These are phyloP conservation scores for Daldinia concentrica DNA, from an alignment of 495 filamentous ascomycete genomes.

Conservation along the genomic window DNA sequence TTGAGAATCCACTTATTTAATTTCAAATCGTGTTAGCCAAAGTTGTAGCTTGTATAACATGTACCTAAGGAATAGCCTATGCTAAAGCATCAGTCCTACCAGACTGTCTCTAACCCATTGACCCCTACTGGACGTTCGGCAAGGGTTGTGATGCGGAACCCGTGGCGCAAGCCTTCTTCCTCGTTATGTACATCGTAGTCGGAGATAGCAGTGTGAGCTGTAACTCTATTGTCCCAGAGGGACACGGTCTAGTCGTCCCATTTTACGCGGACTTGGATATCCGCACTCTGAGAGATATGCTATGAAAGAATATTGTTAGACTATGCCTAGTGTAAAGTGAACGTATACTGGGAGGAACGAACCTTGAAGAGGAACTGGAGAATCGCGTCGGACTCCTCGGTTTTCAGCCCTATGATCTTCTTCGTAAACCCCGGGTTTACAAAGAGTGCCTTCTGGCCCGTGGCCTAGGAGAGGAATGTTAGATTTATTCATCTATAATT, in stretches of 20 bases:
- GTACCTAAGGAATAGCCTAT: not conserved
- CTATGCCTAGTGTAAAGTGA: not conserved
- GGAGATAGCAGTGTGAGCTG: constrained; percentile 63
- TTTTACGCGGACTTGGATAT: constrained; percentile 74
- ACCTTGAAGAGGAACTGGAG: constrained; percentile 72
- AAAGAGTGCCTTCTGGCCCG: constrained; percentile 82
- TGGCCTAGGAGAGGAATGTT: constrained; percentile 54
- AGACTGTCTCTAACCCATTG: constrained; percentile 53
- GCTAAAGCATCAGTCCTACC: constrained; percentile 30
- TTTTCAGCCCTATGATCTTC: constrained; percentile 75
- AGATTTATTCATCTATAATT: not conserved
- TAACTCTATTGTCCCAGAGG: constrained; percentile 79
- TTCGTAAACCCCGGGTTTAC: constrained; percentile 85
- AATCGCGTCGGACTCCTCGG: constrained; percentile 74
- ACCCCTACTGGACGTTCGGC: constrained; percentile 57
- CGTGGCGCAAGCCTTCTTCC: constrained; percentile 58
- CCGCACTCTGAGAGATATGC: constrained; percentile 60
- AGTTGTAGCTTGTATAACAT: no score
- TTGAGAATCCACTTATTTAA: not conserved
- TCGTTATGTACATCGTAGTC: constrained; percentile 60
- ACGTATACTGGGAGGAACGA: constrained; percentile 39
- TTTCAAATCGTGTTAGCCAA: no score
- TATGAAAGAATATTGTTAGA: constrained; percentile 5
- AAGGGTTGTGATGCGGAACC: constrained; percentile 58
- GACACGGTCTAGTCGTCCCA: constrained; percentile 77